Conservation (phyloP, 768 basidiomycete species). For the Boletus vermiculosoides region DNA sequence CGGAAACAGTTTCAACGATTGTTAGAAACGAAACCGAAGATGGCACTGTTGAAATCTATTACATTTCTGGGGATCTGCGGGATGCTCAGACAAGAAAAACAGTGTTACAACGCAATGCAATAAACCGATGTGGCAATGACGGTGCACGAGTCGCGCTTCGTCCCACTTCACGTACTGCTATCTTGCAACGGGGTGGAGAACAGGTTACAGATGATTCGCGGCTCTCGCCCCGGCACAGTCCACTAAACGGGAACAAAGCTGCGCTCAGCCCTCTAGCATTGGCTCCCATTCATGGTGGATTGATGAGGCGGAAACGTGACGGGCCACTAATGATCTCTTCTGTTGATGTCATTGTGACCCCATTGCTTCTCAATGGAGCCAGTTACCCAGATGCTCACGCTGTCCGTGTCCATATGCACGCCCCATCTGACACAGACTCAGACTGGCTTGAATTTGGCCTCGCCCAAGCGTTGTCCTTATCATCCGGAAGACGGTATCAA, state of each 20-base stretch:
- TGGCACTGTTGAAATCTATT: conserved; percentile 59
- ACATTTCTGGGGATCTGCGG: conserved; percentile 52
- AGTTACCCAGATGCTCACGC: conserved; percentile 50
- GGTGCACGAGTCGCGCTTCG: conserved; percentile 60
- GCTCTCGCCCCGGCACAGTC: conserved; percentile 21
- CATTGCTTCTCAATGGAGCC: conserved; percentile 34
- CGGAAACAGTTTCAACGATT: conserved; percentile 55
- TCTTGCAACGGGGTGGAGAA: conserved; percentile 21
- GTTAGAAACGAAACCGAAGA: conserved; percentile 59
- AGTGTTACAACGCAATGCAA: conserved; percentile 58
- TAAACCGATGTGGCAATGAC: conserved; percentile 59
- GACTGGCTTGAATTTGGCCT: conserved; percentile 79
- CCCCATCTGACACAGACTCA: conserved; percentile 56
- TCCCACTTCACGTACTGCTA: conserved; percentile 30
- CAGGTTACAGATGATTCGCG: conserved; percentile 21
- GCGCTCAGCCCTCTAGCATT: conserved; percentile 13
- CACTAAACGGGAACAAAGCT: conserved; percentile 18
- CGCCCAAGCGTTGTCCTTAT: conserved; percentile 39
- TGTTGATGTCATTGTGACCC: conserved; percentile 53
- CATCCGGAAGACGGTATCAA: conserved; percentile 33
- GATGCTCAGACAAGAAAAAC: conserved; percentile 65
- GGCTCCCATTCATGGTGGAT: conserved; percentile 28
- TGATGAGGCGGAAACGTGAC: conserved; percentile 44
- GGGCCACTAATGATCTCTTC: conserved; percentile 63
- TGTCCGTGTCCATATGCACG: conserved; percentile 55